Evolutionary conservation across 1,284 basidiomycete genomes (phyloP).

Genomic region (Sanghuangporus sanghuang): DNA sequence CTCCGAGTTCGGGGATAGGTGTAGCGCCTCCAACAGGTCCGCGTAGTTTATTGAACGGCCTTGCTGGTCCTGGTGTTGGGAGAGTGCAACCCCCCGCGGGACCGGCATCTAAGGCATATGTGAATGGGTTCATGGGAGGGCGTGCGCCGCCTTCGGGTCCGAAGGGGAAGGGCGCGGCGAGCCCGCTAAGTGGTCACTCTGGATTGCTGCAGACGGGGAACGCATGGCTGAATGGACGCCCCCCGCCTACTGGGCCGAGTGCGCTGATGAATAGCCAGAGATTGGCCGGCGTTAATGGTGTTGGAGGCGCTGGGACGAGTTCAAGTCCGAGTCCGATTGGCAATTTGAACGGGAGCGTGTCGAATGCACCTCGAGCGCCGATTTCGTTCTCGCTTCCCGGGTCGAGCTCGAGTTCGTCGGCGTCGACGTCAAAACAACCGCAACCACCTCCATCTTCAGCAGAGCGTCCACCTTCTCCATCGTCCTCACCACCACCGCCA

Average conservation of each 20-base stretch:
- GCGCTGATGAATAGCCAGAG: conserved; percentile 2
- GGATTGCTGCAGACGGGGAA: not conserved
- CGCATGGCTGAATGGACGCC: not conserved
- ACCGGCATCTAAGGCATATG: conserved; percentile 18
- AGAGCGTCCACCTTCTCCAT: conserved; percentile 4
- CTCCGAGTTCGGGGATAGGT: conserved; percentile 24
- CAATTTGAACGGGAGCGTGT: not conserved
- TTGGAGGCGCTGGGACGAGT: not conserved
- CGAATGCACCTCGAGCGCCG: conserved; percentile 10
- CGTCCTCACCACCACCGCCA: conserved; percentile 14
- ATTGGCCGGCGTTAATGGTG: not conserved
- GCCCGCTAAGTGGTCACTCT: not conserved
- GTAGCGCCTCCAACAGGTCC: conserved; percentile 29
- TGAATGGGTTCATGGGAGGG: conserved; percentile 1
- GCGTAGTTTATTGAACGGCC: conserved; percentile 29
- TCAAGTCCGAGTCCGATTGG: not conserved
- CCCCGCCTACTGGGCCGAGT: conserved; percentile 10
- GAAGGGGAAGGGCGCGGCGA: not conserved
- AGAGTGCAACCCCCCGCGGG: conserved; percentile 17
- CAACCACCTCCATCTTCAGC: conserved; percentile 18
- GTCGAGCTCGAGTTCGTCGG: conserved; percentile 11
- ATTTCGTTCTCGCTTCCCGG: conserved; percentile 24
- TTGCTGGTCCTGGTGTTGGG: not conserved
- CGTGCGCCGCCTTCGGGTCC: conserved; percentile 13
- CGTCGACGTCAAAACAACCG: conserved; percentile 21